Evolutionary conservation across 768 basidiomycete genomes (phyloP).

Genomic region (Mycena floridula): DNA sequence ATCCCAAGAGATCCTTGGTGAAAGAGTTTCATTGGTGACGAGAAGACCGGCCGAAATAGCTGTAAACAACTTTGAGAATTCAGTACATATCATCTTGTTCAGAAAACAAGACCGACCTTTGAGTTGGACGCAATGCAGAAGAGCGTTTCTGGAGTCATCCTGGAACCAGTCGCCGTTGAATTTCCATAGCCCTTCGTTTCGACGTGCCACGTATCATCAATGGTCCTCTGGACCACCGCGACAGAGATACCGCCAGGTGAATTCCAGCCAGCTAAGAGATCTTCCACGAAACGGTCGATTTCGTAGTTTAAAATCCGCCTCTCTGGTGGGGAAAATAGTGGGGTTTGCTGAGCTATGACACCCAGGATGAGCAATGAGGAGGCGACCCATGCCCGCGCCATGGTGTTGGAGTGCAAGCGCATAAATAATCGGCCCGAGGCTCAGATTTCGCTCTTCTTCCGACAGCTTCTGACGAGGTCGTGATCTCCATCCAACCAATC

Average conservation of each 20-base stretch:
- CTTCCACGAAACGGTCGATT: constrained; percentile 10
- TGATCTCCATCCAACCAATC: too few relatives aligned
- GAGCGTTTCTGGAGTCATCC: constrained; percentile 11
- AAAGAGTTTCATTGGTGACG: constrained; percentile 19
- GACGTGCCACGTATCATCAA: constrained; percentile 10
- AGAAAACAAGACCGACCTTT: constrained; percentile 7
- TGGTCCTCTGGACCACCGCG: constrained; percentile 11
- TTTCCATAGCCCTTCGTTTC: constrained; percentile 16
- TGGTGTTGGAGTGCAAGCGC: too few relatives aligned
- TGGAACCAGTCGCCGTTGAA: constrained; percentile 12
- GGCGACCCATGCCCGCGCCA: too few relatives aligned
- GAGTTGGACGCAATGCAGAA: constrained; percentile 17
- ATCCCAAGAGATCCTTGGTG: constrained; percentile 16
- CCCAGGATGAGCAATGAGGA: too few relatives aligned
- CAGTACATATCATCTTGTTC: not conserved
- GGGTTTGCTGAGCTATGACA: too few relatives aligned
- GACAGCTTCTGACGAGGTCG: too few relatives aligned
- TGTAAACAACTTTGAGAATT: constrained; percentile 14
- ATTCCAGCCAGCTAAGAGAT: constrained; percentile 11
- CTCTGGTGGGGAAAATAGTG: not conserved
- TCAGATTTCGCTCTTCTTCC: too few relatives aligned
- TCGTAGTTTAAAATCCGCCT: constrained; percentile 10
- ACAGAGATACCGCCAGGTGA: constrained; percentile 14
- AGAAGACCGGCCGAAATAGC: constrained; percentile 18
- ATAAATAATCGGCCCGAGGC: too few relatives aligned